A percentile compares a stretch with the other conserved stretches of the same genome.
phyloP scores from a whole-genome alignment of 192 early-diverging fungal species.

The Dissophora ornata region DNA sequence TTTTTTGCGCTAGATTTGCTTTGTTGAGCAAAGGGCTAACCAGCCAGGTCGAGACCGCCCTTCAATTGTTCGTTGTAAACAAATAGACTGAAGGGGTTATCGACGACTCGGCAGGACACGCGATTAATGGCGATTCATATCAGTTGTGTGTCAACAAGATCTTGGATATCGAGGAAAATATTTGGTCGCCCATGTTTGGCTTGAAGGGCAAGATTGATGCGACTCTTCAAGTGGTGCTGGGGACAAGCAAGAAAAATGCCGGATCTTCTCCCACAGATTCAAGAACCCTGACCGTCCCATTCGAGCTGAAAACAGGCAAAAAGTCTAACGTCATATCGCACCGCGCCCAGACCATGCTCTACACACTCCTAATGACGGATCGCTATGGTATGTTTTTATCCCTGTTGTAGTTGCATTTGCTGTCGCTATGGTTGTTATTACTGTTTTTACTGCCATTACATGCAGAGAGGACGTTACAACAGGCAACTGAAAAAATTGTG shows the following conservation, averaged over 20 bases:
- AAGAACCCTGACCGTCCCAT: constrained; percentile 71
- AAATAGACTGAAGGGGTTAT: constrained; percentile 22
- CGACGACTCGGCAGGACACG: not conserved
- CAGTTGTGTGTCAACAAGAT: constrained; percentile 71
- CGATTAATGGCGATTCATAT: not conserved
- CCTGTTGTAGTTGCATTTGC: no score
- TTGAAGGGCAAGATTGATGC: constrained; percentile 94
- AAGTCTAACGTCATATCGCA: constrained; percentile 69
- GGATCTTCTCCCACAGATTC: not conserved
- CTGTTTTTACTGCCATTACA: no score
- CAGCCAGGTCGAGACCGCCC: no score
- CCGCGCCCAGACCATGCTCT: constrained; percentile 86
- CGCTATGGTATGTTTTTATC: constrained; percentile 77
- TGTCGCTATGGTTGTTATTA: no score
- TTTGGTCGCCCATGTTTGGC: constrained; percentile 93
- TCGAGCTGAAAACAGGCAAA: constrained; percentile 90
- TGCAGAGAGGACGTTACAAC: no score
- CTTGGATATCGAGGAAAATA: constrained; percentile 89
- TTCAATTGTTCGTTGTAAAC: no score
- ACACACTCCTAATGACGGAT: constrained; percentile 87
- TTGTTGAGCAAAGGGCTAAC: no score
- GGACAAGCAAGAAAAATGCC: constrained; percentile 11
- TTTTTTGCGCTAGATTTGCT: not conserved
- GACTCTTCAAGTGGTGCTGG: constrained; percentile 61
- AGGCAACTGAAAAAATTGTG: no score